Base-by-base conservation (phyloP, 176 grass and related monocot genomes). In the Cocos nucifera region DNA sequence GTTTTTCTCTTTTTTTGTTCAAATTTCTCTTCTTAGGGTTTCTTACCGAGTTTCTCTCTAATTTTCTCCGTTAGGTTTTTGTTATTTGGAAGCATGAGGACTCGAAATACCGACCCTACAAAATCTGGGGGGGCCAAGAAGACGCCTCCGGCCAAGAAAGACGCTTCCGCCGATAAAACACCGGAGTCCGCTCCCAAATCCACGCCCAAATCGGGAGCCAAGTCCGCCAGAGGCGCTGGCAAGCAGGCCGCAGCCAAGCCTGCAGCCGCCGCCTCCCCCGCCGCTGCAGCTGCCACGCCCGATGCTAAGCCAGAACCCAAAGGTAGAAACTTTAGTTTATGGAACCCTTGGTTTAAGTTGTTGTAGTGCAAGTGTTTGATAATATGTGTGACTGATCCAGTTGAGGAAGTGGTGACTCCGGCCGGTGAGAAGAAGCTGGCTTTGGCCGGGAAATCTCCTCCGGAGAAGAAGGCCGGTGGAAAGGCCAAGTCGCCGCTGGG, bases 41-140 rank as follows among this genome's bases (percentile, higher is more conserved):
- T 2, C 32, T 10, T 39, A 39, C 9, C 2, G 32, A 39, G 32
- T 39, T 39, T 39, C 32, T 39, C 32, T 39, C 9, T 39, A 2
- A 39, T 39, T 39, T 39, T 10, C 2, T 44, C 10, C 2, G 8
- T 44, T 44, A 44, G 35, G 35, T 12, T 44, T 44, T 44, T 12
- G 35, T 44, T 44, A 44, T 44, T 14, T 44, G 35, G 15, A 59
- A 50, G 1, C 49, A 71, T 71, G 69, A 71, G 69, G 57, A 71
- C 69, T 15, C 22, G 69, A 51, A 71, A 71, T 4, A 17, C 69
- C 44, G 69, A 20, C 7, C 12, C 57, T 15, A 15, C 56, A 9
- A 71, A 61, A 71, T 60, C 69, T 25, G 57, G 22, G 23, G 69
- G 44, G 22, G n/a, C 56, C 17, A 71, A 51, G 57, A 71, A 71